Conservation (phyloP, 2,329 filamentous ascomycete species). For the Neobulgaria alba region DNA sequence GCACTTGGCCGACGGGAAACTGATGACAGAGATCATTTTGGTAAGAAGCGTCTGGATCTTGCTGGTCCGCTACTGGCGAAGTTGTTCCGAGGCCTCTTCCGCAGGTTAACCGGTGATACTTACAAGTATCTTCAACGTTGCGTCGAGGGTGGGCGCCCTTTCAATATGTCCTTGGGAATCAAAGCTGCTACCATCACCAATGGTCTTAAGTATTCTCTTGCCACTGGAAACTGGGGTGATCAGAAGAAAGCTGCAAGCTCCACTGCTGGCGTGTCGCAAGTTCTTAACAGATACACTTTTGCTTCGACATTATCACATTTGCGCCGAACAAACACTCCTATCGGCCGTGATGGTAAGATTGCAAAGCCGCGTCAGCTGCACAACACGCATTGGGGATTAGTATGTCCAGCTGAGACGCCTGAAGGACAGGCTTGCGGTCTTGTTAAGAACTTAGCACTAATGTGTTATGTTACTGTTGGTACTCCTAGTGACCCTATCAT, state of each 20-base stretch:
- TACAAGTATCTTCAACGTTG: constrained; percentile 86
- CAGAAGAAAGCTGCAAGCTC: constrained; percentile 96
- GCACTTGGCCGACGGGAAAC: constrained; percentile 87
- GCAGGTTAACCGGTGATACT: constrained; percentile 84
- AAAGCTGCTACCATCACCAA: constrained; percentile 88
- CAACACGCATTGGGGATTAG: constrained; percentile 97
- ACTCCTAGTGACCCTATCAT: constrained; percentile 84
- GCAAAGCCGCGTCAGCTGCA: constrained; percentile 96
- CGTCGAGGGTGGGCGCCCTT: constrained; percentile 80
- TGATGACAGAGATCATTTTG: constrained; percentile 97
- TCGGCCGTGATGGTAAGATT: constrained; percentile 95
- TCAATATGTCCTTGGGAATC: constrained; percentile 83
- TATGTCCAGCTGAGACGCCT: constrained; percentile 94
- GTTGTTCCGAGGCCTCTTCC: constrained; percentile 85
- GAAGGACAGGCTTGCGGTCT: constrained; percentile 97
- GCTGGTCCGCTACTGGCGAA: constrained; percentile 93
- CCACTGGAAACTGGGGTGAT: constrained; percentile 98
- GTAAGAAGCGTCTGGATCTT: constrained; percentile 95
- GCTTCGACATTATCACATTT: constrained; percentile 94
- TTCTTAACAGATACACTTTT: constrained; percentile 96
- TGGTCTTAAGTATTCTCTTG: constrained; percentile 91
- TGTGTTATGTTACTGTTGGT: constrained; percentile 97
- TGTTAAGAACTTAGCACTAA: constrained; percentile 94
- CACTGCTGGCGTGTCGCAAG: constrained; percentile 95
- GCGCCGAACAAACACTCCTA: constrained; percentile 92